Evolutionary conservation across 2,329 filamentous ascomycete species (phyloP), one percentile per base, ranked within the genome.

Genomic region (Sphaerulina vaccinii): DNA sequence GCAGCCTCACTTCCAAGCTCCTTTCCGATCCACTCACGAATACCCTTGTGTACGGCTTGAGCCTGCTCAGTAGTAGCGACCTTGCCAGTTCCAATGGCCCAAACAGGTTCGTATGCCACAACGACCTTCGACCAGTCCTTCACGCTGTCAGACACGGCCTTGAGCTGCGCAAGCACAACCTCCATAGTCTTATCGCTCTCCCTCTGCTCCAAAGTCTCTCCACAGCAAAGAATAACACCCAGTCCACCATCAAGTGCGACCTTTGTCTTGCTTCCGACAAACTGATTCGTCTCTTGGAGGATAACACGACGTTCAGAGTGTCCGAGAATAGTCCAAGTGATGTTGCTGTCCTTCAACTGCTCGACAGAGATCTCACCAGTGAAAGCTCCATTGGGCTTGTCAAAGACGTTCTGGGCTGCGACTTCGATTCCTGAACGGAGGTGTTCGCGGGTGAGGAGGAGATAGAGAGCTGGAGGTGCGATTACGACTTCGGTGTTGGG

Each of bases 61-160:
- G 90, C 90, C 81, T 96, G 90, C 76, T 90, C 80, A 55, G 85
- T 90, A 59, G 85, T 87, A 64, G 90, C 90, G 62, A 95, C 90
- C 79, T 93, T 95, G 74, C 93, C 93, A 62, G 93, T 97, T 65
- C 92, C 92, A 55, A 86, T 86, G 51, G 83, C 83, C 92, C 93
- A 99, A 80, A 99, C 95, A 68, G 93, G 93, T 83, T 99, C 93
- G 76, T 99, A 99, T 68, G 93, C 93, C 68, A 99, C 82, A 71
- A 99, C 93, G 61, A 99, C 83, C 79, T 93, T 93, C 68, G 79
- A 82, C 93, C 93, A 99, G 78, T 96, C 88, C 66, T 83, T 77
- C 69, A 89, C 77, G 78, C 87, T 79, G 72, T 90, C 85, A 51
- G 83, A 82, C 60, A 92, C 88, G 61, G 90, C 90, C 59, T 84